phyloP scores from a whole-genome alignment of 2,329 filamentous ascomycete species.

The Pseudogymnoascus verrucosus region DNA sequence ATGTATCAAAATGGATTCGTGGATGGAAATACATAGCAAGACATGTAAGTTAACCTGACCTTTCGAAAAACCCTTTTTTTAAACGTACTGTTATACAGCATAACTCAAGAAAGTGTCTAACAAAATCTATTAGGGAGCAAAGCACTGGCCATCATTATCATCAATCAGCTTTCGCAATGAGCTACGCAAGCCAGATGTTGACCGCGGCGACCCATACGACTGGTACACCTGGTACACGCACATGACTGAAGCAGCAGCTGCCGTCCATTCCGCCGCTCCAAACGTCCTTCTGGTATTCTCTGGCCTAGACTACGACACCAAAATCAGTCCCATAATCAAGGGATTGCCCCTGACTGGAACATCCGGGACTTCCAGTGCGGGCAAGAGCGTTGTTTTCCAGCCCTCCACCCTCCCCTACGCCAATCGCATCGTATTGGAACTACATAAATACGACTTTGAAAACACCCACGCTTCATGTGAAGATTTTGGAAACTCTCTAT shows the following conservation, averaged over 20 bases:
- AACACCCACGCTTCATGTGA: constrained; percentile 31
- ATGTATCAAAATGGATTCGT: constrained; percentile 50
- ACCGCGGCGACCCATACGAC: constrained; percentile 29
- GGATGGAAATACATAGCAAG: constrained; percentile 52
- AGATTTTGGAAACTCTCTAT: constrained; percentile 29
- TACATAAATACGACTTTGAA: constrained; percentile 37
- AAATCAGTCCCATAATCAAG: constrained; percentile 23
- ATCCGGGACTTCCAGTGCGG: constrained; percentile 28
- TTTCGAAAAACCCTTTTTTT: background rate
- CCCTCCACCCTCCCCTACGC: constrained; percentile 32
- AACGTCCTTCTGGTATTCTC: constrained; percentile 40
- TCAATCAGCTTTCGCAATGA: constrained; percentile 34
- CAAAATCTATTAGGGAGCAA: constrained; percentile 10
- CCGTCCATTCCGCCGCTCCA: constrained; percentile 35
- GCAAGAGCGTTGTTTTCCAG: constrained; percentile 31
- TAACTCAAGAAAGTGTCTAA: background rate
- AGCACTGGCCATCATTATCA: constrained; percentile 23
- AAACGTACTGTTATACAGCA: background rate
- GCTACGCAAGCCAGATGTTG: constrained; percentile 25
- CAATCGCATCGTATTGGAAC: constrained; percentile 39
- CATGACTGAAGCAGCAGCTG: constrained; percentile 33
- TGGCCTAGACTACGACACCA: constrained; percentile 38
- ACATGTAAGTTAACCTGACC: constrained; percentile 36
- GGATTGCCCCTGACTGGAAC: constrained; percentile 17
- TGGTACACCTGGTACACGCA: constrained; percentile 40